A percentile compares a stretch with the other conserved stretches of the same genome.
phyloP scores from a whole-genome alignment of 768 basidiomycete species.

The Botryobasidium botryosum region DNA sequence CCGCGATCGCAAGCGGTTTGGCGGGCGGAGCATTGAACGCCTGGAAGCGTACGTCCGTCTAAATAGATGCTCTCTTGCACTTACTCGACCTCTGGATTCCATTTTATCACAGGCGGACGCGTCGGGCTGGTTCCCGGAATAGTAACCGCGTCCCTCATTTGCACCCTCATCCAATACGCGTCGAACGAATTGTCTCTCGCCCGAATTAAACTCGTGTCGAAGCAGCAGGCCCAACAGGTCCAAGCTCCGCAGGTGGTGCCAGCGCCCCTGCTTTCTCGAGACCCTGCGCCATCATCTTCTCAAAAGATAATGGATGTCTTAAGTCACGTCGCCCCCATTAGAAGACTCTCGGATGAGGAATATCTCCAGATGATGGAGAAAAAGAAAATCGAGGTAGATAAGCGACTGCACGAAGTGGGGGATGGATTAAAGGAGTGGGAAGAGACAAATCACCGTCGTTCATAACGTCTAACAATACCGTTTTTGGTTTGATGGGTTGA shows the following conservation, averaged over 20 bases:
- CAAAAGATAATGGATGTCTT: slow-evolving; percentile 17
- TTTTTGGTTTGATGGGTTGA: neutral
- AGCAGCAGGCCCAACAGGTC: slow-evolving; percentile 20
- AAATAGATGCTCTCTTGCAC: neutral
- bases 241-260: neutral
- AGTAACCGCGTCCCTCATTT: slow-evolving; percentile 38
- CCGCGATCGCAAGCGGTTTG: slow-evolving; percentile 50
- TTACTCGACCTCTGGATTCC: slow-evolving; percentile 4
- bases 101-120: slow-evolving; percentile 36
- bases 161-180: slow-evolving; percentile 44
- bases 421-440: neutral
- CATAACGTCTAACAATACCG: neutral
- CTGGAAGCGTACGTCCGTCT: slow-evolving; percentile 38
- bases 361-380: slow-evolving; percentile 43
- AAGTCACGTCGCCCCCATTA: slow-evolving; percentile 31
- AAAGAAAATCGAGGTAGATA: slow-evolving; percentile 39
- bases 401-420: slow-evolving; percentile 32
- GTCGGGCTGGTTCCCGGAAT: slow-evolving; percentile 40
- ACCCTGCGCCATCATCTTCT: slow-evolving; percentile 5
- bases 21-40: slow-evolving; percentile 43
- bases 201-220: slow-evolving; percentile 41
- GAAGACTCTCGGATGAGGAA: slow-evolving; percentile 51
- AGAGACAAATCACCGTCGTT: neutral
- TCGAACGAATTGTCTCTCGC: slow-evolving; percentile 51
- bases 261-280: neutral